A percentile compares a stretch with the other conserved stretches of the same genome.
Conservation (phyloP, 768 basidiomycete species). For the Tylopilus plumbeoviolaceoides region DNA sequence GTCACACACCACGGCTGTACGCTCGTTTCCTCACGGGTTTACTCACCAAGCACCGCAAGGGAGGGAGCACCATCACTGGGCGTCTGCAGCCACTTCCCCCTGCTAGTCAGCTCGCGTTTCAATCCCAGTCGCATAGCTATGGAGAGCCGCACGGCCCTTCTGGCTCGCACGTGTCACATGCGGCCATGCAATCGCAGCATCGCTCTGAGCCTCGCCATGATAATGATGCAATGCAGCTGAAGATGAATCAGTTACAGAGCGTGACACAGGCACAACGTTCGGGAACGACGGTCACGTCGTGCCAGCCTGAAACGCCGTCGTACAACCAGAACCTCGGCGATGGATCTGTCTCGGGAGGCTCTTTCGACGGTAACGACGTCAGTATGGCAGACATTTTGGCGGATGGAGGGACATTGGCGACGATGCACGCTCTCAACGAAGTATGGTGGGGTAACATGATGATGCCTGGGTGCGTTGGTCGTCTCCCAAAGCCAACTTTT, state of each 20-base stretch:
- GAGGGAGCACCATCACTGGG: conserved; percentile 52
- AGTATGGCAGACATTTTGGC: conserved; percentile 23
- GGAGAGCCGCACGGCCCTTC: conserved; percentile 28
- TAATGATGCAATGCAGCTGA: conserved; percentile 31
- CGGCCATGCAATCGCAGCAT: conserved; percentile 9
- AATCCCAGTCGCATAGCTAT: conserved; percentile 13
- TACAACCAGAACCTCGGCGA: conserved; percentile 26
- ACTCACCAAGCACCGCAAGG: conserved; percentile 63
- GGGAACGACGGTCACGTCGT: background rate
- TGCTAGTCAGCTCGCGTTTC: conserved; percentile 29
- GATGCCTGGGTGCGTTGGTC: conserved; percentile 62
- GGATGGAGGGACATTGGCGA: conserved; percentile 59
- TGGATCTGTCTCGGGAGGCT: background rate
- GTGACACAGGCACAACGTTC: background rate
- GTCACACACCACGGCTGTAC: conserved; percentile 76
- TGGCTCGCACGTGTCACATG: conserved; percentile 23
- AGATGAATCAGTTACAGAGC: conserved; percentile 9
- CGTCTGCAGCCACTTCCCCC: conserved; percentile 51
- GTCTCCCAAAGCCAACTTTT: background rate
- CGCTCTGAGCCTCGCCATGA: conserved; percentile 18
- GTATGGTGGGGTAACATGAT: conserved; percentile 77
- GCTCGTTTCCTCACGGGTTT: conserved; percentile 76
- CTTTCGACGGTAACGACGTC: conserved; percentile 13
- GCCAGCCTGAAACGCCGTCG: conserved; percentile 40
- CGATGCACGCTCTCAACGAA: conserved; percentile 70